Base-by-base conservation (phyloP, 2,329 filamentous ascomycete genomes). In the Diaporthe humulicola region DNA sequence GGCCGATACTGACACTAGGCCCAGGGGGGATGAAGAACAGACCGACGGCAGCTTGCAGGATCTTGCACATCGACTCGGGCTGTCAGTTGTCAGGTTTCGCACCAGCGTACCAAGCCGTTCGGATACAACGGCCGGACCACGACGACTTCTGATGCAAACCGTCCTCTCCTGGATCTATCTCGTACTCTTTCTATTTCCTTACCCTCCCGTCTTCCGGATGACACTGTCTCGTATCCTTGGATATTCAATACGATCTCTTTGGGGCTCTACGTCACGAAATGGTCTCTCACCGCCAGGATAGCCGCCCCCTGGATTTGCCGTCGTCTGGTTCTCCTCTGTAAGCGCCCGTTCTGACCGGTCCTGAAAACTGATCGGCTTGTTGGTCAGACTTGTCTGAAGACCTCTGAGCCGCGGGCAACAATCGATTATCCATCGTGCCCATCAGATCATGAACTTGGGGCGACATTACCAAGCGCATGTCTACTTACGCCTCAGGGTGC, bases 31-130 rank as follows among this genome's bases (percentile, higher is more conserved):
- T n/a, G 15, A 72, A 42, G 48, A 54, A 48, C 28, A 74, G 71
- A 28, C 33, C 30, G 48, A 45, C 74, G 74, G 74, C 28, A 71
- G 50, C 71, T 56, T 71, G 71, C 74, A 75, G 69, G 38, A 75
- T 75, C 74, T 75, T 71, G 66, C 66, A 74, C 66, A 45, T 75
- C 71, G 38, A 71, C 25, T 58, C 66, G 40, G 56, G 42, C 66
- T 67, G 57, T 69, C 71, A 71, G 67, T 73, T 75, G 74, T 75
- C 74, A 75, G 57, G 56, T 70, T 54, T 67, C 74, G 66, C 71
- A 38, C 19, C 45, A 61, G 48, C 58, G 40, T 52, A 67, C 57
- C 58, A 54, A 69, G 22, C 71, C 74, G 52, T 45, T 42, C 50
- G 57, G 66, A 57, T 58, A 54, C 52, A 66, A 42, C 60, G 71